Conservation (phyloP, 768 basidiomycete species). For the Tubosaeta sp. region DNA sequence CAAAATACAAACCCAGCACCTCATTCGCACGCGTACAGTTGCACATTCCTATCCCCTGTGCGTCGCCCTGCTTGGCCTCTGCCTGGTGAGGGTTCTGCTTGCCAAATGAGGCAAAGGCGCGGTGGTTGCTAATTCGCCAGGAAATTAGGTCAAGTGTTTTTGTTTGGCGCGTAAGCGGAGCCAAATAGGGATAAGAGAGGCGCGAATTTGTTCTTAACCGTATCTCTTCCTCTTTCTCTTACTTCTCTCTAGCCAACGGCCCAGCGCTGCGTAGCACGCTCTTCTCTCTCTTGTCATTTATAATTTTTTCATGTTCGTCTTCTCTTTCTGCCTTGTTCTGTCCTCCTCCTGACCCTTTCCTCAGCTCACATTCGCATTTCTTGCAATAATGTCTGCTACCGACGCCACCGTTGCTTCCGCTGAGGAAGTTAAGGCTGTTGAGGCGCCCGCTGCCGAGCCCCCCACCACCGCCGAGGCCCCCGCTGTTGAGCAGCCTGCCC, state of each 20-base stretch:
- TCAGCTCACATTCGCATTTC: slow-evolving; percentile 53
- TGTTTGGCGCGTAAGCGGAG: slow-evolving; percentile 38
- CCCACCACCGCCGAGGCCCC: slow-evolving; percentile 29
- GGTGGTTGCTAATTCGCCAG: slow-evolving; percentile 11
- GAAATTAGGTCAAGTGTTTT: slow-evolving; percentile 34
- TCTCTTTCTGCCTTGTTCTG: slow-evolving; percentile 4
- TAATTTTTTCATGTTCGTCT: slow-evolving; percentile 47
- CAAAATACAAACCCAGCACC: neutral
- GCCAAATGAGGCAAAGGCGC: slow-evolving; percentile 2
- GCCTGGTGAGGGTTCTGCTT: neutral
- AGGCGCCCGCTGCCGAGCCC: slow-evolving; percentile 34
- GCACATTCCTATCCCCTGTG: neutral
- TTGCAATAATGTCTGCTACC: slow-evolving; percentile 80
- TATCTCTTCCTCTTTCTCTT: slow-evolving; percentile 52
- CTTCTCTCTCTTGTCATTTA: slow-evolving; percentile 56
- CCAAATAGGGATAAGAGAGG: slow-evolving; percentile 41
- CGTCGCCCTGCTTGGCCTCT: neutral
- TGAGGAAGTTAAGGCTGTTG: slow-evolving; percentile 53
- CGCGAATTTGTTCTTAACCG: slow-evolving; percentile 32
- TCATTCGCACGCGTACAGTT: neutral
- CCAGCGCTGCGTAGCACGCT: slow-evolving; percentile 54
- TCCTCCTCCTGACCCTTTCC: slow-evolving; percentile 5
- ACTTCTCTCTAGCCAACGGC: slow-evolving; percentile 53
- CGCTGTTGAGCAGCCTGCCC: slow-evolving; percentile 19
- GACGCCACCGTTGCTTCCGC: slow-evolving; percentile 49